Conservation (phyloP, 2,329 filamentous ascomycete species). For the Phyllosticta citriasiana region DNA sequence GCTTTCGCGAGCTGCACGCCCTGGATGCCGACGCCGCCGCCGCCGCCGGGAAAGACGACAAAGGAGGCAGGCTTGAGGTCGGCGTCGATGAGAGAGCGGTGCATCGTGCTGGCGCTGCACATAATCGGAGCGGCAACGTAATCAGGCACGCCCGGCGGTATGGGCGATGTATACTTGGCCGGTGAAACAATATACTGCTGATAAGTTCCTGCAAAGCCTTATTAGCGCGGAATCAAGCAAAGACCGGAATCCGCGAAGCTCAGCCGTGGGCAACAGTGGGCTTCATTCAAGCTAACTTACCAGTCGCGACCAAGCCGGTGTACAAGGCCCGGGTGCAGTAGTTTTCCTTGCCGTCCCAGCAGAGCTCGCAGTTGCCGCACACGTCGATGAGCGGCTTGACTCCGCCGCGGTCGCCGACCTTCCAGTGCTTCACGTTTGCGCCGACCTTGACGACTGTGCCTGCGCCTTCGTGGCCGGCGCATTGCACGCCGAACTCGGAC, state of each 20-base stretch:
- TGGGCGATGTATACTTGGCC: constrained; percentile 39
- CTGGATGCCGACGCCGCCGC: constrained; percentile 48
- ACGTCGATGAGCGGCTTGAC: constrained; percentile 43
- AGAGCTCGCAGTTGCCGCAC: constrained; percentile 41
- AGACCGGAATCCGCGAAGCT: neutral
- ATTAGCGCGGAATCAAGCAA: neutral
- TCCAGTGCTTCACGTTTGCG: constrained; percentile 38
- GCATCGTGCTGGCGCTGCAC: constrained; percentile 42
- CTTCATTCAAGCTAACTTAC: constrained; percentile 11
- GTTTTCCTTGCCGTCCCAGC: constrained; percentile 43
- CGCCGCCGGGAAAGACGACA: constrained; percentile 46
- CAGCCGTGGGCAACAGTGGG: neutral
- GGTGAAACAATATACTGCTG: constrained; percentile 50
- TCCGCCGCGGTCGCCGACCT: constrained; percentile 45
- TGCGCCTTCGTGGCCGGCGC: constrained; percentile 47
- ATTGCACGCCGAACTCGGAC: constrained; percentile 32
- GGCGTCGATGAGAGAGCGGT: constrained; percentile 45
- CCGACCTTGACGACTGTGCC: constrained; percentile 50
- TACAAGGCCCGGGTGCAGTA: constrained; percentile 40
- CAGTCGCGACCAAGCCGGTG: constrained; percentile 35
- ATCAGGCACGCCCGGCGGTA: constrained; percentile 14
- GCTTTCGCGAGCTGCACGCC: constrained; percentile 40
- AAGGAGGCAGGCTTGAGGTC: constrained; percentile 42
- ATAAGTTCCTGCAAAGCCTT: constrained; percentile 28
- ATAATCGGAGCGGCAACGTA: constrained; percentile 29